A percentile compares a stretch with the other conserved stretches of the same genome.
phyloP scores from a whole-genome alignment of 2,329 filamentous ascomycete species.

The Myriosclerotinia duriaeana region DNA sequence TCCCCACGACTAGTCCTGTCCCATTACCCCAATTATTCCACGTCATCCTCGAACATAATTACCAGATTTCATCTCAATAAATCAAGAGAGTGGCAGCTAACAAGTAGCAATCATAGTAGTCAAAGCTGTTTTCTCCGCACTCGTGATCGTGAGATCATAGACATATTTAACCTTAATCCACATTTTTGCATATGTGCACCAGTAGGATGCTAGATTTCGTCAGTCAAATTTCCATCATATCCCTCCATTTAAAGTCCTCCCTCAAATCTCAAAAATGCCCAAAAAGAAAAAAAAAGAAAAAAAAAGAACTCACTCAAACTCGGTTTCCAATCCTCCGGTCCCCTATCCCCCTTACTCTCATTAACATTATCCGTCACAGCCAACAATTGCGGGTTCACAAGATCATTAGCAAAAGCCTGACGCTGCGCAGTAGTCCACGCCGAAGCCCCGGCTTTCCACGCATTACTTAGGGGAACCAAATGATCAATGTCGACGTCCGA shows the following conservation, averaged over 20 bases:
- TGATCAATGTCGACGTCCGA: conserved; percentile 80
- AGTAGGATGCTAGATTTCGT: conserved; percentile 53
- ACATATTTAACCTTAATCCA: conserved; percentile 78
- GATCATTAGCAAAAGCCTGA: conserved; percentile 72
- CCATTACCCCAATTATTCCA: background rate
- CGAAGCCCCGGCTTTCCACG: conserved; percentile 72
- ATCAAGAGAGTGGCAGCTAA: conserved; percentile 39
- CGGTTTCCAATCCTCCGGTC: conserved; percentile 74
- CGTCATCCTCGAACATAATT: too few species aligned
- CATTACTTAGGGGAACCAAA: conserved; percentile 76
- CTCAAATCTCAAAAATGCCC: too few species aligned
- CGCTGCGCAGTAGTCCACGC: conserved; percentile 69
- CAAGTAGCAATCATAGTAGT: conserved; percentile 64
- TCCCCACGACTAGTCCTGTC: background rate
- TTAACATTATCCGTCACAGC: conserved; percentile 79
- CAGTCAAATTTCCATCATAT: background rate
- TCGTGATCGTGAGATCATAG: conserved; percentile 67
- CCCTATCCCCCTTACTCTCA: conserved; percentile 67
- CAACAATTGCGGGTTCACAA: conserved; percentile 72
- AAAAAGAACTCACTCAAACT: conserved; percentile 39
- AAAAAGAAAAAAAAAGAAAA: background rate
- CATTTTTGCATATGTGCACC: conserved; percentile 73
- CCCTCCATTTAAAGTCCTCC: background rate
- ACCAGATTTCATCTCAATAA: background rate
- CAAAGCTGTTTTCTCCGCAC: conserved; percentile 69